phyloP scores from a whole-genome alignment of 371 early-diverging fungal species.

The Mucor mucedo region DNA sequence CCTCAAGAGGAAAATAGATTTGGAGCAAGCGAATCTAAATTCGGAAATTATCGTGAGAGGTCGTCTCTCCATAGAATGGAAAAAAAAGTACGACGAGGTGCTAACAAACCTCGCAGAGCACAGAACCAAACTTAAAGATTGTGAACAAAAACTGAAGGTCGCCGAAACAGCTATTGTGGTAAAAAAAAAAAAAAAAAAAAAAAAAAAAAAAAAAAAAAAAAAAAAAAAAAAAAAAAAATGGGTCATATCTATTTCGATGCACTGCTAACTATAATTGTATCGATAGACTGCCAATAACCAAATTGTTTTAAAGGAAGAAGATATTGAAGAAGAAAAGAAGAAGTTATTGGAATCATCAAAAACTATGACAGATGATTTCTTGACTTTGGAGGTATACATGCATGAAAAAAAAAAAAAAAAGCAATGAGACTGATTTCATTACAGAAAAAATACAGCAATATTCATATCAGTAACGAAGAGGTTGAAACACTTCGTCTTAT shows the following conservation, averaged over 20 bases:
- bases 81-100: slow-evolving; percentile 6
- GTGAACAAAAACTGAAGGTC: background rate
- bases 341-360: slow-evolving; percentile 18
- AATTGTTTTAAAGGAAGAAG: slow-evolving; percentile 3
- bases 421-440: background rate
- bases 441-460: slow-evolving; percentile 11
- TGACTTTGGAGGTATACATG: slow-evolving; percentile 16
- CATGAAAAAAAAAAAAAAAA: slow-evolving; percentile 9
- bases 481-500: slow-evolving; percentile 1
- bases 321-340: slow-evolving; percentile 8
- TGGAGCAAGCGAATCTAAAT: slow-evolving; percentile 2
- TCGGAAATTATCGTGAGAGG: slow-evolving; percentile 20
- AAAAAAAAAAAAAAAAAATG: no score
- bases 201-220: no score
- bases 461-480: background rate
- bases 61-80: slow-evolving; percentile 26
- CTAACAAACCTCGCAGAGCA: slow-evolving; percentile 2
- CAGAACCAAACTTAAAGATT: slow-evolving; percentile 1
- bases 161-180: background rate
- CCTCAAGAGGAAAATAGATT: slow-evolving; percentile 6
- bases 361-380: slow-evolving; percentile 9
- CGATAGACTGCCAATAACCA: slow-evolving; percentile 10
- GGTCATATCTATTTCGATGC: background rate
- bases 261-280: background rate
- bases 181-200: background rate